Base-by-base conservation (phyloP, 2,329 filamentous ascomycete genomes). In the Aureobasidium lini region DNA sequence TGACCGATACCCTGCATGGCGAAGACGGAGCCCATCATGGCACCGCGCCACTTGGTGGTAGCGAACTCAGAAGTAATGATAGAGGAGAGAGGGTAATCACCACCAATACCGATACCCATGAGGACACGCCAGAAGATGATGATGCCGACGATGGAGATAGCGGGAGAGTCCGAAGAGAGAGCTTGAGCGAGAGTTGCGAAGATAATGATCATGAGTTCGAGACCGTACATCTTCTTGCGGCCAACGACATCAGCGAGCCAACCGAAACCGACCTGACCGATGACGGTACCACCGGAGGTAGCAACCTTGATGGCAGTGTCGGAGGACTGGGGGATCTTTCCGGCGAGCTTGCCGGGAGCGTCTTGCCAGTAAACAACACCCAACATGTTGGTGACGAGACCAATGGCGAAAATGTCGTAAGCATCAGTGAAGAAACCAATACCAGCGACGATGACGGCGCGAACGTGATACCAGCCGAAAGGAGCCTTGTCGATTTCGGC, bases 361-460 rank as follows among this genome's bases (percentile, higher is more conserved):
- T 72, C 71, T 48, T 81, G 81, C 70, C 82, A 91, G 77, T 88
- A 93, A 64, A 91, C 88, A 50, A 92, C 84, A 43, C 89, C 89
- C 53, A 92, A 72, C 87, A 92, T 90, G 63, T 82, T 80, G 31
- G 87, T 89, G 63, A 87, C 77, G 68, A 90, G 77, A 64, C 85
- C 87, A 66, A 88, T 86, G 68, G 86, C 85, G 72, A 94, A 94
- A 76, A 91, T 89, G 60, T 72, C 70, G 74, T 92, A 93, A 11
- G 88, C 88, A 70, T 93, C 90, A 15, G 89, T 93, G 75, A 94
- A 94, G 83, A 95, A 94, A 66, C 89, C 90, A 62, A 93, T 87
- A 67, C 90, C 89, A 32, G 89, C 89, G 28, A 93, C 89, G 8
- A 89, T 75, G 57, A 89, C 82, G 60, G 89, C 87, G 42, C 89